Conservation (phyloP, 2,329 filamentous ascomycete genomes). For the Sporothrix curviconia region DNA sequence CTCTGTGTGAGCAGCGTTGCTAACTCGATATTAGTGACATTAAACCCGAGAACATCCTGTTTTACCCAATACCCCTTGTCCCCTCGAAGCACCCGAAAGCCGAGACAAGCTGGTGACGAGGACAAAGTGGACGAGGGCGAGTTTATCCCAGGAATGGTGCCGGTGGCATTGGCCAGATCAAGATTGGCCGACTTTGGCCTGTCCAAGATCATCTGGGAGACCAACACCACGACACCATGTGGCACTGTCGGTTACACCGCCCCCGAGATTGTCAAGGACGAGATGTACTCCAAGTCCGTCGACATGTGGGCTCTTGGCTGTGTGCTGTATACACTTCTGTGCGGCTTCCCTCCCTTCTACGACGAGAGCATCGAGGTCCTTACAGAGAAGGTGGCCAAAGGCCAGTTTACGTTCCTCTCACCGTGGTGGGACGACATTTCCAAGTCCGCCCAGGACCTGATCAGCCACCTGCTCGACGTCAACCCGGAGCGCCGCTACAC, state of each 20-base stretch:
- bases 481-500: conserved; percentile 93
- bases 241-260: conserved; percentile 97
- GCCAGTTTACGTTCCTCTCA: conserved; percentile 94
- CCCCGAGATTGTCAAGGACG: conserved; percentile 97
- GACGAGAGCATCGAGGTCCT: conserved; percentile 96
- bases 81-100: conserved; percentile 75
- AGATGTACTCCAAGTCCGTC: conserved; percentile 96
- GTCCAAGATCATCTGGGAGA: conserved; percentile 98
- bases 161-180: conserved; percentile 89
- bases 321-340: conserved; percentile 92
- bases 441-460: conserved; percentile 86
- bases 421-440: conserved; percentile 99
- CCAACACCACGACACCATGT: conserved; percentile 97
- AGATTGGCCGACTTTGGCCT: conserved; percentile 97
- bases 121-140: conserved; percentile 97
- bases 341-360: conserved; percentile 96
- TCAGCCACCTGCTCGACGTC: conserved; percentile 87
- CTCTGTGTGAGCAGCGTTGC: neutral
- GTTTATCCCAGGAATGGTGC: conserved; percentile 71
- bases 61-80: conserved; percentile 76
- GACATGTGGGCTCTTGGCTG: conserved; percentile 99
- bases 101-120: conserved; percentile 80
- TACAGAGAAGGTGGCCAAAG: conserved; percentile 93
- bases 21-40: conserved; percentile 63
- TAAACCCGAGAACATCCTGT: conserved; percentile 95